These are phyloP conservation scores for Aspergillus steynii DNA, from an alignment of 495 filamentous ascomycete genomes.

Conservation along the genomic window DNA sequence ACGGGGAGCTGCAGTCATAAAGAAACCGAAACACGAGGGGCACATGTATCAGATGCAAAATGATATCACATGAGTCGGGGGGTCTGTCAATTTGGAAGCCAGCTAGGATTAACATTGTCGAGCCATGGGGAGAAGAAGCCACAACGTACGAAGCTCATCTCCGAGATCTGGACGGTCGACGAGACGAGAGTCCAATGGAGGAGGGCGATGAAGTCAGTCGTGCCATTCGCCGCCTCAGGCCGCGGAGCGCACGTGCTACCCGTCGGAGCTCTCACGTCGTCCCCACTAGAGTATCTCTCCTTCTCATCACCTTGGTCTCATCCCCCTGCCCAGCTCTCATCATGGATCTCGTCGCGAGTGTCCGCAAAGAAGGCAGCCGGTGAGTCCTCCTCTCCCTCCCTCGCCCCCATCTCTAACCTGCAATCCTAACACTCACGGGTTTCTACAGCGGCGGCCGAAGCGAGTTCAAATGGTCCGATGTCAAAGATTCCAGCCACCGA, in stretches of 20 bases:
- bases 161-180: slow-evolving; percentile 1
- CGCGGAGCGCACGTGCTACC: slow-evolving; percentile 24
- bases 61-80: slow-evolving; percentile 20
- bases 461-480: slow-evolving; percentile 96
- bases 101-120: slow-evolving; percentile 15
- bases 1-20: slow-evolving; percentile 1
- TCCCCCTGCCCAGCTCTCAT: slow-evolving; percentile 4
- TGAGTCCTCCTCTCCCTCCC: slow-evolving; percentile 24
- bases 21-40: slow-evolving; percentile 15
- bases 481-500: slow-evolving; percentile 80
- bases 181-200: not conserved
- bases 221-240: slow-evolving; percentile 22
- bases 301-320: not conserved
- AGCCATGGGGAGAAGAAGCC: not conserved
- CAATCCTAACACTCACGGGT: slow-evolving; percentile 14
- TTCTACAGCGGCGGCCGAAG: slow-evolving; percentile 73
- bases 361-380: slow-evolving; percentile 91
- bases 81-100: slow-evolving; percentile 10
- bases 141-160: not conserved
- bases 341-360: slow-evolving; percentile 93
- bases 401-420: not conserved
- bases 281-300: no score
- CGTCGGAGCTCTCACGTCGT: not conserved
- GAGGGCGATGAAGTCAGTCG: slow-evolving; percentile 24
- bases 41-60: slow-evolving; percentile 17